A percentile compares a stretch with the other conserved stretches of the same genome.
phyloP scores from a whole-genome alignment of 192 early-diverging fungal species.

The Coemansia sp. region DNA sequence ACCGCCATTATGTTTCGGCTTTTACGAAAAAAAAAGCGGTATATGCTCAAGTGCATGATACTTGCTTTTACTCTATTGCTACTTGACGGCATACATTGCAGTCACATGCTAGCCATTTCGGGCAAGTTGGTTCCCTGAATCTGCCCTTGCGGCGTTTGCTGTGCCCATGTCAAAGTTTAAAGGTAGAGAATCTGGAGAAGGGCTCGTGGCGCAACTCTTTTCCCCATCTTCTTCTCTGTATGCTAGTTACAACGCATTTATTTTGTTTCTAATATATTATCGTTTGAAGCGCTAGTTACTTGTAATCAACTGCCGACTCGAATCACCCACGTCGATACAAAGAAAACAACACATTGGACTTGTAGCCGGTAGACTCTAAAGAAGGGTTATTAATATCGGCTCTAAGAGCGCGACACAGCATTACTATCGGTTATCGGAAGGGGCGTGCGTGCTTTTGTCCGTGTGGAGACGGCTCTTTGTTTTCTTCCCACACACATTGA shows the following conservation, averaged over 20 bases:
- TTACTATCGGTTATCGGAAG: too few relatives aligned
- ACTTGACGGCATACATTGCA: neutral
- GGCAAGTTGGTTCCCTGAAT: neutral
- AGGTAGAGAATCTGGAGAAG: neutral
- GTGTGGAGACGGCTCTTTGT: neutral
- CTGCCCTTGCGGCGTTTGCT: neutral
- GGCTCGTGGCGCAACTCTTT: neutral
- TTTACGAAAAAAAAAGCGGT: neutral
- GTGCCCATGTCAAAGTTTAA: neutral
- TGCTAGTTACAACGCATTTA: neutral
- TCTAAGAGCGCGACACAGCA: too few relatives aligned
- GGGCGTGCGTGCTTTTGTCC: too few relatives aligned
- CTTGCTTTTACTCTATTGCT: neutral
- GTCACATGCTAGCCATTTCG: neutral
- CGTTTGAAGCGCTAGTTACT: neutral
- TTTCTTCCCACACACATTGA: constrained; percentile 1
- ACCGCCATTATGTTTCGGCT: neutral
- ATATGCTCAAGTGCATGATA: neutral
- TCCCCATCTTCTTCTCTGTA: neutral
- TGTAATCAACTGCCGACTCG: neutral
- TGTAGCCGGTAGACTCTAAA: too few relatives aligned
- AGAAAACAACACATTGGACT: too few relatives aligned
- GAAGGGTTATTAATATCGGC: too few relatives aligned
- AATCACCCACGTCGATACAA: too few relatives aligned
- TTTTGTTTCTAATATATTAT: neutral